phyloP scores from a whole-genome alignment of 169 alveolate species.

The Plasmodium knowlesi region DNA sequence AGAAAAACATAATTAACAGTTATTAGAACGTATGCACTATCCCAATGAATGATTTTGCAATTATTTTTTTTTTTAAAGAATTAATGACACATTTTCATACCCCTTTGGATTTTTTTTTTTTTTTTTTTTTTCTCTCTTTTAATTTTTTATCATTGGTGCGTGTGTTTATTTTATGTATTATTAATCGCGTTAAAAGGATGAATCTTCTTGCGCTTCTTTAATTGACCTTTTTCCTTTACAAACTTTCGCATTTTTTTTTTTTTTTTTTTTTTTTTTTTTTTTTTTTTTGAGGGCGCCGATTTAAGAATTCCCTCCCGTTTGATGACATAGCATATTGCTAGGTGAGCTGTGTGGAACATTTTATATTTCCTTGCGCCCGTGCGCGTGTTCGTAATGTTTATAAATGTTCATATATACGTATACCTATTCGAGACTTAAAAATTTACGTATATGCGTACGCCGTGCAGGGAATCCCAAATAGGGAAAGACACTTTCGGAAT shows the following conservation, averaged over 20 bases:
- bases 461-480: neutral
- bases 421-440: neutral
- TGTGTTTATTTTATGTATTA: neutral
- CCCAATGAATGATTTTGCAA: neutral
- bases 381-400: neutral
- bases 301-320: neutral
- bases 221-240: neutral
- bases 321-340: constrained; percentile 1
- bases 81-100: neutral
- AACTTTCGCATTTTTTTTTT: neutral
- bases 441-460: neutral
- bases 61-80: neutral
- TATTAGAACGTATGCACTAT: neutral
- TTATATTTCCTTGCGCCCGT: neutral
- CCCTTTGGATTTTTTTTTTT: neutral
- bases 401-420: neutral
- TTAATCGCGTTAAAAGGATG: neutral
- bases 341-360: neutral
- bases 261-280: too few relatives aligned
- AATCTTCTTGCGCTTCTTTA: neutral
- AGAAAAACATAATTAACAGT: neutral
- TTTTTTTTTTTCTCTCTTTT: neutral
- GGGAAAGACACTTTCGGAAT: neutral
- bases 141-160: neutral
- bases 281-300: neutral